phyloP scores from a whole-genome alignment of 176 grass and related monocot species.

The Carex myosuroides region DNA sequence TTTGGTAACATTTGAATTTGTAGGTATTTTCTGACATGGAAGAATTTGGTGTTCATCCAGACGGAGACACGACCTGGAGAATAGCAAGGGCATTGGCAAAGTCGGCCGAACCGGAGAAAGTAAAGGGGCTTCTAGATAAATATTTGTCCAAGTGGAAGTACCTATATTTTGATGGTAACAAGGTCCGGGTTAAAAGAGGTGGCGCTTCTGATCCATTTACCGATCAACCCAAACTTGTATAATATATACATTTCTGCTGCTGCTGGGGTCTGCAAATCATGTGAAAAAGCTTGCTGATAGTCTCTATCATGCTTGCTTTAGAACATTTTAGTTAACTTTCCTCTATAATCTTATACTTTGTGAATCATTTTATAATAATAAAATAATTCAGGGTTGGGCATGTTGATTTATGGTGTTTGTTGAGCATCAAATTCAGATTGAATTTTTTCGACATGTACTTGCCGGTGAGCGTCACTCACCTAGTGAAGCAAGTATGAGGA shows the following conservation, averaged over 20 bases:
- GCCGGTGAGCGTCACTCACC: neutral
- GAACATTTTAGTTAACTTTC: neutral
- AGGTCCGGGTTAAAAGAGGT: slow-evolving; percentile 37
- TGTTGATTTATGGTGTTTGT: neutral
- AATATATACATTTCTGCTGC: neutral
- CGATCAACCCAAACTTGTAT: neutral
- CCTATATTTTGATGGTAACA: slow-evolving; percentile 71
- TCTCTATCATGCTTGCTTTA: neutral
- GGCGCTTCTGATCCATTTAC: slow-evolving; percentile 12
- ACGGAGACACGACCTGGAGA: slow-evolving; percentile 77
- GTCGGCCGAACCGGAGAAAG: slow-evolving; percentile 53
- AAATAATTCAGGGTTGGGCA: neutral
- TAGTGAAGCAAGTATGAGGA: too few relatives aligned
- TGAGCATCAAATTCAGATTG: neutral
- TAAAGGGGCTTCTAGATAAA: slow-evolving; percentile 45
- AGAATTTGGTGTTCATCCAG: slow-evolving; percentile 59
- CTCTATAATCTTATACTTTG: neutral
- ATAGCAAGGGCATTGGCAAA: slow-evolving; percentile 58
- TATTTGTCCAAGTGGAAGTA: slow-evolving; percentile 77
- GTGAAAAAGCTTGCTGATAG: neutral
- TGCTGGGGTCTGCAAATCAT: neutral
- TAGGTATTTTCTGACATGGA: slow-evolving; percentile 84
- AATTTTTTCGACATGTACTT: neutral
- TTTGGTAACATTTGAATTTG: neutral
- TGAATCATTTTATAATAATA: neutral